Base-by-base conservation (phyloP, 1,284 basidiomycete species). In the Cerioporus squamosus region DNA sequence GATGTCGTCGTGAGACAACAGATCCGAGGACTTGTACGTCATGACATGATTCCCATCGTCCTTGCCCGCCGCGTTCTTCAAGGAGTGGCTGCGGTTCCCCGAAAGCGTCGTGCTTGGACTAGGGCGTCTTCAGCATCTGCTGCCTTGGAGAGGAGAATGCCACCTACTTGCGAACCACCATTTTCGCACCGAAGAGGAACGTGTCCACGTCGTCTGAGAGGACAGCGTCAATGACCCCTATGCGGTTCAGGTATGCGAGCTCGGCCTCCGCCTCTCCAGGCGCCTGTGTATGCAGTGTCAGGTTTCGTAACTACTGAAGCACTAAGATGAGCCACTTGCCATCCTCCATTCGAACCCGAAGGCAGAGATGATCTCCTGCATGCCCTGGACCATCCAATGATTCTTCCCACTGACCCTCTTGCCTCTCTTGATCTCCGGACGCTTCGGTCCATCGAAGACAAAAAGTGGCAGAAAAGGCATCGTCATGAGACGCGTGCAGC, bases 231-330 rank as follows among this genome's bases (percentile, higher is more conserved):
- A 98, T 90, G 54, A 91, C 74, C 0, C 93, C 94, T 31, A 88
- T 83, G 4, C 79, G 77, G 66, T 94, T 95, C 62, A 98, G 79
- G 60, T 90, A 89, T 0, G 97, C 97, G 1, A 99, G 80, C 70
- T 99, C 97, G 0, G 97, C 97, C 73, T 99, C 97, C 0, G 97
- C 97, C 74, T 98, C 97, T 10, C 94, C 97, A 0, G 93, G 93
- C 5, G 97, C 97, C 85, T 91, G 60, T 4, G 8, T 36, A 43
- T 9, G 15, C 0, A 38, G 14, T 2, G 2, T 36, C 6, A 45
- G 26, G 17, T 10, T n/a, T 22, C 5, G 18, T n/a, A 5, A 29
- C 31, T 18, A 20, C 9, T 5, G 5, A 12, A 40, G 23, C 1
- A 20, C 20, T 22, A 14, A 15, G 5, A 29, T 24, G 29, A 45